Evolutionary conservation across 2,329 filamentous ascomycete species (phyloP).

Genomic region (Colletotrichum lentis): DNA sequence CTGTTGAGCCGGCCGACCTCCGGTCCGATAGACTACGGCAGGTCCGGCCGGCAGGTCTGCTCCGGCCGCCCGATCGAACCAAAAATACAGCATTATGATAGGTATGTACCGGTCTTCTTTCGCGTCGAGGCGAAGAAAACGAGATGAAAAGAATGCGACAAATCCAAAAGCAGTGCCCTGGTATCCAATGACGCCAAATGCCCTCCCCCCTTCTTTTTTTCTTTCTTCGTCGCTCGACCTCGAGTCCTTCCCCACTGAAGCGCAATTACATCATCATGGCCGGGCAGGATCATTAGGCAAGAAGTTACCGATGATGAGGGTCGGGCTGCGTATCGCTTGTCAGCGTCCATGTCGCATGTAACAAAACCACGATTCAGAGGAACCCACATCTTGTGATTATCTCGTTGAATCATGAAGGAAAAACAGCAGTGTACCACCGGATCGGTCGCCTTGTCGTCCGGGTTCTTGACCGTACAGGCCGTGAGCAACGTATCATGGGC

Average conservation of each 20-base stretch:
- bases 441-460: slow-evolving; percentile 71
- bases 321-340: slow-evolving; percentile 68
- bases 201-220: slow-evolving; percentile 18
- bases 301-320: slow-evolving; percentile 96
- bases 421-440: slow-evolving; percentile 92
- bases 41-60: neutral
- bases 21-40: neutral
- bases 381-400: slow-evolving; percentile 93
- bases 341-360: slow-evolving; percentile 42
- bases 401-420: slow-evolving; percentile 93
- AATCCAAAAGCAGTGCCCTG: slow-evolving; percentile 27
- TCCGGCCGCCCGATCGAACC: neutral
- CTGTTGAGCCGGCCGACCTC: neutral
- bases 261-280: slow-evolving; percentile 47
- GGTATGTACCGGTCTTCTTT: slow-evolving; percentile 1
- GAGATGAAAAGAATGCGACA: neutral
- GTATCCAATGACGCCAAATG: slow-evolving; percentile 34
- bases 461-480: slow-evolving; percentile 88
- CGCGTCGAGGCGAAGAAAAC: neutral
- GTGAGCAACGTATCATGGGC: slow-evolving; percentile 95
- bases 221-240: neutral
- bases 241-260: slow-evolving; percentile 39
- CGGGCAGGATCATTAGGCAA: slow-evolving; percentile 76
- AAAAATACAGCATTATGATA: neutral
- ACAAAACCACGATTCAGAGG: slow-evolving; percentile 7